phyloP scores from a whole-genome alignment of 2,329 filamentous ascomycete species.

The Aspergillus neoniger region DNA sequence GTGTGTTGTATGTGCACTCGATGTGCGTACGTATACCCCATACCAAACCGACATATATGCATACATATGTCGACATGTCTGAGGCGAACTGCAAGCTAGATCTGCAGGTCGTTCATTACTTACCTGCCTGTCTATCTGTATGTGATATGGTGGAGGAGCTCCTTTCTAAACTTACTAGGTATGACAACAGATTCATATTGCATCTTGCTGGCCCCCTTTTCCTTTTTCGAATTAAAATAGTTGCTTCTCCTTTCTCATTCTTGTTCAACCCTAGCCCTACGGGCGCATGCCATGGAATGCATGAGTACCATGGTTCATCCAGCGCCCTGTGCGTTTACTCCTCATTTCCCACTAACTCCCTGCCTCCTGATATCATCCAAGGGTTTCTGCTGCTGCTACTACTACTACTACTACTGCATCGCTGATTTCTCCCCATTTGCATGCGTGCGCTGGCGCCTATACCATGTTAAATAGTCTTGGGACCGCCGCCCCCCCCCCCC shows the following conservation, averaged over 20 bases:
- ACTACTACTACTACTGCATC: background rate
- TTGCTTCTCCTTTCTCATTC: background rate
- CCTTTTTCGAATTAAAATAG: background rate
- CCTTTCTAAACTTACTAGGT: background rate
- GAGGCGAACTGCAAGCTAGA: background rate
- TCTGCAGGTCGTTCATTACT: background rate
- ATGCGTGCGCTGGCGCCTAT: background rate
- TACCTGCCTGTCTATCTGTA: background rate
- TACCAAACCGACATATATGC: background rate
- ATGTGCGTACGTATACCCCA: background rate
- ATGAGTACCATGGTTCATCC: background rate
- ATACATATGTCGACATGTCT: background rate
- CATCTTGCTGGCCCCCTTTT: background rate
- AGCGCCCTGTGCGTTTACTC: background rate
- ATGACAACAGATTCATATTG: constrained; percentile 1
- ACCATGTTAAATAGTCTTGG: background rate
- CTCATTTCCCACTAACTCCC: background rate
- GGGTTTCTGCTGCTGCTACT: background rate
- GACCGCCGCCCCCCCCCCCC: too few species aligned
- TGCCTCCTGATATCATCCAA: background rate
- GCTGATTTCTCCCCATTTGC: background rate
- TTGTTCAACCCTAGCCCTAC: background rate
- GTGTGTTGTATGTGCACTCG: background rate
- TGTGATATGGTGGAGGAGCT: background rate
- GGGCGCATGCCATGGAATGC: background rate